Conservation (phyloP, 495 filamentous ascomycete genomes). For the Penicillium silybi region DNA sequence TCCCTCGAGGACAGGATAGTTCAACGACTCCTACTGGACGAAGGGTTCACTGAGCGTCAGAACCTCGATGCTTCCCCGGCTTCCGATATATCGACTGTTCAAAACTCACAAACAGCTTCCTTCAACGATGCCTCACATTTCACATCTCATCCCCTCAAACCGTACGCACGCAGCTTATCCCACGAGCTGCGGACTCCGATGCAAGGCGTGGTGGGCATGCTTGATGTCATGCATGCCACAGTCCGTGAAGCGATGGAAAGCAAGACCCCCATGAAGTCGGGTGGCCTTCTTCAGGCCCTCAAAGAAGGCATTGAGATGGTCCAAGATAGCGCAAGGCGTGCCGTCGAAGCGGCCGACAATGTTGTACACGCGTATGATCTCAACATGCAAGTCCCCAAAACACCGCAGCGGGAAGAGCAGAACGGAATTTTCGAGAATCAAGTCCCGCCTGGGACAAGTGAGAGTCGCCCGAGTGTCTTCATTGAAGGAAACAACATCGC, state of each 20-base stretch:
- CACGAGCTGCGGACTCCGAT: slow-evolving; percentile 80
- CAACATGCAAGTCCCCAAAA: slow-evolving; percentile 76
- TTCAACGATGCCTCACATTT: slow-evolving; percentile 26
- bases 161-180: slow-evolving; percentile 73
- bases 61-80: slow-evolving; percentile 1
- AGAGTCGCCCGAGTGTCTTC: slow-evolving; percentile 38
- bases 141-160: slow-evolving; percentile 64
- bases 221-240: slow-evolving; percentile 81
- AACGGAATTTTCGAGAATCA: slow-evolving; percentile 28
- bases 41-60: slow-evolving; percentile 8
- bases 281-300: slow-evolving; percentile 57
- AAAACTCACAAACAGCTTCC: slow-evolving; percentile 22
- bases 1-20: slow-evolving; percentile 71
- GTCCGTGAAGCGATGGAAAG: slow-evolving; percentile 65
- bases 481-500: slow-evolving; percentile 45
- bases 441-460: slow-evolving; percentile 15
- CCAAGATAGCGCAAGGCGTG: slow-evolving; percentile 75
- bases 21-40: slow-evolving; percentile 41
- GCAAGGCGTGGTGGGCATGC: slow-evolving; percentile 82
- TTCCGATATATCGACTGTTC: slow-evolving; percentile 30
- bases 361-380: slow-evolving; percentile 85
- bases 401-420: slow-evolving; percentile 40
- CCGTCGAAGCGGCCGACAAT: slow-evolving; percentile 79
- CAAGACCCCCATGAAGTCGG: slow-evolving; percentile 46
- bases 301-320: slow-evolving; percentile 74